Evolutionary conservation across 371 early-diverging fungal genomes (phyloP).

Genomic region (Choanephora cucurbitarum): DNA sequence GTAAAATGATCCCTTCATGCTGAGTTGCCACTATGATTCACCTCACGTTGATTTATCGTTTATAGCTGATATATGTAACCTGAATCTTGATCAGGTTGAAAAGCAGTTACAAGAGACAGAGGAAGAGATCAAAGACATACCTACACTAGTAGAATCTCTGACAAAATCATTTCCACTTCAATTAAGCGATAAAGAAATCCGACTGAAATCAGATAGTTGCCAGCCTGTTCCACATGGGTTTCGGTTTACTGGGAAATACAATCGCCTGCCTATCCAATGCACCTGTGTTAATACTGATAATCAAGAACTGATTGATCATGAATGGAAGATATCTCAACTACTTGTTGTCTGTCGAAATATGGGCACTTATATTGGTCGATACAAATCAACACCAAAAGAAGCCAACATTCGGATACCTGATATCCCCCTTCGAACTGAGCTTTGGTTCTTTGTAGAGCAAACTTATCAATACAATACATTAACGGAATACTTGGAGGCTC

Average conservation of each 20-base stretch:
- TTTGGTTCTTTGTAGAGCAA: constrained; percentile 6
- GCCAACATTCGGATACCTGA: neutral
- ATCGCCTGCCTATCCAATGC: neutral
- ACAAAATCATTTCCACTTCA: no score
- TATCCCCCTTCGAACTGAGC: neutral
- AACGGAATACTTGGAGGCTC: neutral
- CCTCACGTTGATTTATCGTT: no score
- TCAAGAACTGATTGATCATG: neutral
- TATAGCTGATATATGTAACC: no score
- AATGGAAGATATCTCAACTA: constrained; percentile 3
- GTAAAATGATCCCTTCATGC: no score
- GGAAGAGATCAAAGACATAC: no score
- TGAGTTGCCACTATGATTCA: no score
- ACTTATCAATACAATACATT: neutral
- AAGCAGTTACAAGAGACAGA: no score
- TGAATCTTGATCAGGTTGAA: no score
- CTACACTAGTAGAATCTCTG: no score
- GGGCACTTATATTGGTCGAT: constrained; percentile 5
- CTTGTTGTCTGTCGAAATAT: constrained; percentile 13
- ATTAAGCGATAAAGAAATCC: no score
- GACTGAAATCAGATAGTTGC: no score
- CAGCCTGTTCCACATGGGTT: no score
- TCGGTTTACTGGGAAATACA: neutral
- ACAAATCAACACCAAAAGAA: neutral
- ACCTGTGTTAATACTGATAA: neutral